Percentiles rank a stretch among this genome's conserved stretches.
Conservation (phyloP, 306 rosid species). For the Acmispon strigosus region DNA sequence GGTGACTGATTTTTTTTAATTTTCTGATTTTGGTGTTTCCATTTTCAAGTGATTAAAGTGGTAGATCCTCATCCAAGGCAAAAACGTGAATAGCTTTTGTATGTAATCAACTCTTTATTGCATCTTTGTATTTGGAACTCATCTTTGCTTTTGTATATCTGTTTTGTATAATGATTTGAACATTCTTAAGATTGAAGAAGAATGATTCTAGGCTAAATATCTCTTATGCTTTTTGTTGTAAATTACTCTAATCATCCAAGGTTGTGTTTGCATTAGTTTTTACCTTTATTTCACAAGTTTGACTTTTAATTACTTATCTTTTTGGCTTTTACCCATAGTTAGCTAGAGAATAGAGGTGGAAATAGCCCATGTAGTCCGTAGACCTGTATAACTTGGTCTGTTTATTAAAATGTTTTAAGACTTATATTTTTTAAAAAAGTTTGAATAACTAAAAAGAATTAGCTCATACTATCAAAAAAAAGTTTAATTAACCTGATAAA, state of each 20-base stretch:
- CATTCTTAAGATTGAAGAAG: not conserved
- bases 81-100: not conserved
- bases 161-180: not conserved
- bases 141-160: not conserved
- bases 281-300: too few species aligned
- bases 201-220: not conserved
- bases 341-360: too few species aligned
- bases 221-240: not conserved
- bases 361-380: too few species aligned
- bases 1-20: conserved; percentile 27
- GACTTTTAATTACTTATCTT: too few species aligned
- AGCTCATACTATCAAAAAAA: too few species aligned
- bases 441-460: too few species aligned
- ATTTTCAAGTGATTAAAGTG: not conserved
- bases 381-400: too few species aligned
- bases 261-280: not conserved
- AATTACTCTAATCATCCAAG: not conserved
- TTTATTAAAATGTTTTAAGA: too few species aligned
- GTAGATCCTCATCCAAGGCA: not conserved
- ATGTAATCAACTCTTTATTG: not conserved
- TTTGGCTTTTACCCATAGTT: too few species aligned
- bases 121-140: not conserved
- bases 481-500: too few species aligned
- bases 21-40: not conserved
- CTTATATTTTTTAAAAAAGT: too few species aligned